phyloP scores from a whole-genome alignment of 2,329 filamentous ascomycete species.

The Neophaeococcomyces aloes region DNA sequence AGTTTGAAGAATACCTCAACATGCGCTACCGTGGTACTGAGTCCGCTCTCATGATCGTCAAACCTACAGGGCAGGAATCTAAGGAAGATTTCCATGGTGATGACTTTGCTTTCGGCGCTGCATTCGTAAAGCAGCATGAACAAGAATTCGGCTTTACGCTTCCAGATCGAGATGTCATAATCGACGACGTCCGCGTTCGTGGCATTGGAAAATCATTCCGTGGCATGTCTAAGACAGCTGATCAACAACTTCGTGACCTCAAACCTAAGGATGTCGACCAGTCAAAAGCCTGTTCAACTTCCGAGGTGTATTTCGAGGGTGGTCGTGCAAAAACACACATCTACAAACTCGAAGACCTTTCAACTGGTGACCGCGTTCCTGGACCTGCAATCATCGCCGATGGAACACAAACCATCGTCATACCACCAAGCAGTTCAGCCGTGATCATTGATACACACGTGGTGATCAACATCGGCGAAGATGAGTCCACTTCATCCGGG shows the following conservation, averaged over 20 bases:
- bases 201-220: slow-evolving; percentile 84
- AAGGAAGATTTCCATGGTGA: slow-evolving; percentile 51
- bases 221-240: slow-evolving; percentile 68
- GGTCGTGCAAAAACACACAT: slow-evolving; percentile 68
- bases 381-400: slow-evolving; percentile 79
- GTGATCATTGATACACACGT: slow-evolving; percentile 77
- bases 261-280: slow-evolving; percentile 47
- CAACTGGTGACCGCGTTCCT: slow-evolving; percentile 58
- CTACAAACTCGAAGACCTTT: slow-evolving; percentile 67
- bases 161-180: slow-evolving; percentile 72
- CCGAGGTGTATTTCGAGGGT: slow-evolving; percentile 73
- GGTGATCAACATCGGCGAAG: slow-evolving; percentile 67
- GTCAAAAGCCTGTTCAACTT: slow-evolving; percentile 55
- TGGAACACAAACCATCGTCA: slow-evolving; percentile 71
- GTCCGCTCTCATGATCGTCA: slow-evolving; percentile 80
- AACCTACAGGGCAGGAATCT: slow-evolving; percentile 54
- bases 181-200: slow-evolving; percentile 79
- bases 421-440: slow-evolving; percentile 67
- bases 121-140: slow-evolving; percentile 76
- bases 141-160: slow-evolving; percentile 91
- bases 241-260: slow-evolving; percentile 66
- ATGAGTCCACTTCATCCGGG: slow-evolving; percentile 23
- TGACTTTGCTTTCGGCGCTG: slow-evolving; percentile 71
- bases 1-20: slow-evolving; percentile 87
- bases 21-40: slow-evolving; percentile 88